phyloP scores from a whole-genome alignment of 768 basidiomycete genomes.

The Lepiota venenata region DNA sequence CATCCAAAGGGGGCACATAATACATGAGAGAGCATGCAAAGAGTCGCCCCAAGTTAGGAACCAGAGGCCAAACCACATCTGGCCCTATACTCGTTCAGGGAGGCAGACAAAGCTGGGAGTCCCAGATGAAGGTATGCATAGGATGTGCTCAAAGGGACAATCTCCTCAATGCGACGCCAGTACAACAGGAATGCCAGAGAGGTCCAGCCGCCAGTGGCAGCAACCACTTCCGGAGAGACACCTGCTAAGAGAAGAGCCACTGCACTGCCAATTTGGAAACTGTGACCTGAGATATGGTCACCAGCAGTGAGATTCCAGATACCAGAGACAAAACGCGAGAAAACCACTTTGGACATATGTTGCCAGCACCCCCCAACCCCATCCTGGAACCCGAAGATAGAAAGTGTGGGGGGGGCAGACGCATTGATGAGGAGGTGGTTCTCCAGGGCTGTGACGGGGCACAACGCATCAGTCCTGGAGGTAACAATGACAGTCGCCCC shows the following conservation, averaged over 20 bases:
- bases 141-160: background rate
- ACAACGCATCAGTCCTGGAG: slow-evolving; percentile 3
- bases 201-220: slow-evolving; percentile 8
- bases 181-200: slow-evolving; percentile 9
- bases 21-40: no score
- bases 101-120: background rate
- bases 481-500: slow-evolving; percentile 15
- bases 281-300: slow-evolving; percentile 1
- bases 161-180: slow-evolving; percentile 4
- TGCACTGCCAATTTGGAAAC: slow-evolving; percentile 8
- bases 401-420: background rate
- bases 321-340: no score
- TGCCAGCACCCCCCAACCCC: no score
- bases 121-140: background rate
- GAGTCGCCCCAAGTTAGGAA: no score
- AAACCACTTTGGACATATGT: no score
- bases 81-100: no score
- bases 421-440: slow-evolving; percentile 9
- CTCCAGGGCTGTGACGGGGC: slow-evolving; percentile 9
- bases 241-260: no score
- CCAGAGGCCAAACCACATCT: no score
- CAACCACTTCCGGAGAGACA: slow-evolving; percentile 7
- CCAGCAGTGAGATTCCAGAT: background rate
- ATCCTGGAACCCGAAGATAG: no score
- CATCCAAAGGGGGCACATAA: no score